These are phyloP conservation scores for Diaporthe citriasiana DNA, from an alignment of 2,329 filamentous ascomycete species.

Conservation along the genomic window DNA sequence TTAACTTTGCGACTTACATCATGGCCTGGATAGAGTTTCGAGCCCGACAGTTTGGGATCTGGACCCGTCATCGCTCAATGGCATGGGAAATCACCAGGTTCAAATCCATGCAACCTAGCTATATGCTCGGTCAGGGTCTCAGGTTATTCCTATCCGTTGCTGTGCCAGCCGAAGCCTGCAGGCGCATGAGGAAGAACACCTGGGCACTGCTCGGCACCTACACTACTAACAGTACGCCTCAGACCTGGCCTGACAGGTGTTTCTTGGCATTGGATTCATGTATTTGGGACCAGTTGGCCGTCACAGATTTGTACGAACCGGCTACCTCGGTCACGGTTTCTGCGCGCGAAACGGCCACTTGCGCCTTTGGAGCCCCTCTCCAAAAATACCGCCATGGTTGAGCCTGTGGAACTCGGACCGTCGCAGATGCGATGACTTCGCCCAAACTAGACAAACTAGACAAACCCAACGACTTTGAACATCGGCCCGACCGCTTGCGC, in stretches of 20 bases:
- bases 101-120: background rate
- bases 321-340: slow-evolving; percentile 8
- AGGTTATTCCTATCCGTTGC: background rate
- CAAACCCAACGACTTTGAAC: background rate
- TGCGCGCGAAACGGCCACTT: background rate
- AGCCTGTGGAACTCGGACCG: background rate
- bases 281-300: background rate
- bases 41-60: slow-evolving; percentile 29
- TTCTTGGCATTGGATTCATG: background rate
- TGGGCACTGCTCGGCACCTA: background rate
- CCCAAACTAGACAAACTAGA: background rate
- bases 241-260: background rate
- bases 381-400: background rate
- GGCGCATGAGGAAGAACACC: slow-evolving; percentile 1
- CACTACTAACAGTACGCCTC: background rate
- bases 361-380: background rate
- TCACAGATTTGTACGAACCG: slow-evolving; percentile 5
- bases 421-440: background rate
- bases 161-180: background rate
- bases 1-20: slow-evolving; percentile 33
- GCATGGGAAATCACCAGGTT: slow-evolving; percentile 6
- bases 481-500: slow-evolving; percentile 12
- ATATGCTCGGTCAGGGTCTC: background rate
- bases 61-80: background rate
- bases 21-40: slow-evolving; percentile 26